phyloP scores from a whole-genome alignment of 305 asterid genomes.

The Galium porrigens region DNA sequence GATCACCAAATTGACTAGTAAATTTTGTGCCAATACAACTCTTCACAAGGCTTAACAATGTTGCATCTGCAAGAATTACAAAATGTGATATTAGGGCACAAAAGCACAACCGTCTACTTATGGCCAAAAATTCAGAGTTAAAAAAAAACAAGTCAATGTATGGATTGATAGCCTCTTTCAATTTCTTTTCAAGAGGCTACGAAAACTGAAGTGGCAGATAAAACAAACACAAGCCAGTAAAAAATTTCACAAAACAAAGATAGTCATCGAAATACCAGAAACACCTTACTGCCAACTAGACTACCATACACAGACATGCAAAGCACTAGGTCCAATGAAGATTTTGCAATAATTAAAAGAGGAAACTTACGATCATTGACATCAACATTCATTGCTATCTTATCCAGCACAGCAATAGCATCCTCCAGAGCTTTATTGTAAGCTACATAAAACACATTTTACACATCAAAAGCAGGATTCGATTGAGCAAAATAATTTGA shows the following conservation, averaged over 20 bases:
- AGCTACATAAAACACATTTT: constrained; percentile 33
- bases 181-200: background rate
- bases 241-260: background rate
- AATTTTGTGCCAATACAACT: constrained; percentile 93
- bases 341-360: background rate
- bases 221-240: background rate
- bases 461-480: background rate
- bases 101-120: background rate
- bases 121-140: background rate
- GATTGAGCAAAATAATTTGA: background rate
- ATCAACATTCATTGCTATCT: constrained; percentile 74
- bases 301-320: background rate
- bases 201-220: no score
- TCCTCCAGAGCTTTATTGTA: constrained; percentile 83
- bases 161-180: background rate
- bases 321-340: background rate
- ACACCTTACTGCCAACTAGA: background rate
- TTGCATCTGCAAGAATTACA: constrained; percentile 38
- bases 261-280: background rate
- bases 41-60: constrained; percentile 76
- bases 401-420: constrained; percentile 68
- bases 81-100: background rate
- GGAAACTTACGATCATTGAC: constrained; percentile 67
- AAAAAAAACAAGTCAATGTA: background rate
- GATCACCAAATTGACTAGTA: constrained; percentile 87